phyloP scores from a whole-genome alignment of 1,284 basidiomycete species.

The Moesziomyces antarcticus region DNA sequence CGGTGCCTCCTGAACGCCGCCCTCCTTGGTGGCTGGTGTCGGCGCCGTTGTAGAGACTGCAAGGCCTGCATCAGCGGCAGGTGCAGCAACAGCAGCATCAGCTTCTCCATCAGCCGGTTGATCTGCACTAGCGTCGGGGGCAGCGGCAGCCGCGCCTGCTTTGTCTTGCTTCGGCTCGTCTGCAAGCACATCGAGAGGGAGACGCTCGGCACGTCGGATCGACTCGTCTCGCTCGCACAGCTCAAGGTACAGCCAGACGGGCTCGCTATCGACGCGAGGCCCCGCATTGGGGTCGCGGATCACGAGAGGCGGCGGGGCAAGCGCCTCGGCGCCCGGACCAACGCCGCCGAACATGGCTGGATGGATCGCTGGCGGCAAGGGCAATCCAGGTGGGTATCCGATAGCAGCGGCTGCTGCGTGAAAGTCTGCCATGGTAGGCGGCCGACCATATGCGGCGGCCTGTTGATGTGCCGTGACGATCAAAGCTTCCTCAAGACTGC shows the following conservation, averaged over 20 bases:
- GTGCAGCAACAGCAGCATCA: neutral
- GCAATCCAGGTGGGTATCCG: conserved; percentile 42
- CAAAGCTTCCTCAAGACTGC: conserved; percentile 37
- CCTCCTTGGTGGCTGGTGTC: neutral
- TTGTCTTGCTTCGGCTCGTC: conserved; percentile 29
- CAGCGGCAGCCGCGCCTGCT: conserved; percentile 5
- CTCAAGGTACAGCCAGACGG: conserved; percentile 65
- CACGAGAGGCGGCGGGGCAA: conserved; percentile 31
- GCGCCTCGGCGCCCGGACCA: conserved; percentile 20
- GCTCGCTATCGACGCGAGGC: conserved; percentile 64
- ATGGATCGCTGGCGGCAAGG: conserved; percentile 33
- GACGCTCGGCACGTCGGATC: conserved; percentile 25
- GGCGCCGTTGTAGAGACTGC: neutral
- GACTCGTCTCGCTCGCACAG: conserved; percentile 59
- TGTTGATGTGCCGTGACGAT: conserved; percentile 43
- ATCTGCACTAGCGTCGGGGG: neutral
- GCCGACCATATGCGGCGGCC: conserved; percentile 32
- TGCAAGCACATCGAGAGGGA: conserved; percentile 23
- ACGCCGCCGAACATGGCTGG: conserved; percentile 30
- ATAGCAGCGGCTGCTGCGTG: conserved; percentile 39
- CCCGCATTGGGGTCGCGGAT: conserved; percentile 51
- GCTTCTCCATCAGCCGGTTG: conserved; percentile 1
- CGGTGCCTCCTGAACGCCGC: neutral
- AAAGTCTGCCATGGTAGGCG: conserved; percentile 44
- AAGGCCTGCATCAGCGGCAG: neutral